Base-by-base conservation (phyloP, 805 yeast genomes). In the Lipomyces lipofer region DNA sequence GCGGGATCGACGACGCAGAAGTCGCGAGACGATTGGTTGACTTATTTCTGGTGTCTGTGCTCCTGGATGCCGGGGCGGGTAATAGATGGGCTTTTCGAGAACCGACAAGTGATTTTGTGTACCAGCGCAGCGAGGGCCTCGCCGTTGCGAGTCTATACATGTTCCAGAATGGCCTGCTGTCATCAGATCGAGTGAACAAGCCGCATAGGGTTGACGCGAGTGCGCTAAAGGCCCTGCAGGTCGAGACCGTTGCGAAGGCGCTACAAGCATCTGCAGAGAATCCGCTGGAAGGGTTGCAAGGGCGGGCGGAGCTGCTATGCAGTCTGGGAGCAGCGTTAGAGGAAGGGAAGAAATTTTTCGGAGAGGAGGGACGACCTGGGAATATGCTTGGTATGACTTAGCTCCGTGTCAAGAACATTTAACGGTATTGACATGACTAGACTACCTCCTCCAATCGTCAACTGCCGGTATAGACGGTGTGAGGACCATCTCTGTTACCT, bases 21-120 rank as follows among this genome's bases (percentile, higher is more conserved):
- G 75, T 78, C 25, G 79, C 84, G 32, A 77, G 75, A 60, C 76
- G 79, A 42, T 67, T 83, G 36, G 72, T 83, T 50, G 87, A 83
- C 66, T 69, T 83, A 51, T 79, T 82, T 59, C 75, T 82, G 2
- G 77, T 83, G 30, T 79, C 85, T 54, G 88, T 83, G 3, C 67
- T 83, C 43, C 70, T 83, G 24, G 88, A 83, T 66, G 87, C 87
- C 3, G 88, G 88, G 21, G 86, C 87, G 0, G 88, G 87, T 17
- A 78, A 79, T 50, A 63, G 60, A 8, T 83, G 88, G 88, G 66
- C 63, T 39, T 83, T 72, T 62, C 62, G 56, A 1, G 84, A 81
- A 55, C 54, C 63, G 1, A 69, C 54, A 0, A 63, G 72, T 1
- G 64, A 59, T 7, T 70, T 67, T 8, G 64, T 66, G 36, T 67